phyloP scores from a whole-genome alignment of 305 asterid genomes.

The Solanum hybrid region DNA sequence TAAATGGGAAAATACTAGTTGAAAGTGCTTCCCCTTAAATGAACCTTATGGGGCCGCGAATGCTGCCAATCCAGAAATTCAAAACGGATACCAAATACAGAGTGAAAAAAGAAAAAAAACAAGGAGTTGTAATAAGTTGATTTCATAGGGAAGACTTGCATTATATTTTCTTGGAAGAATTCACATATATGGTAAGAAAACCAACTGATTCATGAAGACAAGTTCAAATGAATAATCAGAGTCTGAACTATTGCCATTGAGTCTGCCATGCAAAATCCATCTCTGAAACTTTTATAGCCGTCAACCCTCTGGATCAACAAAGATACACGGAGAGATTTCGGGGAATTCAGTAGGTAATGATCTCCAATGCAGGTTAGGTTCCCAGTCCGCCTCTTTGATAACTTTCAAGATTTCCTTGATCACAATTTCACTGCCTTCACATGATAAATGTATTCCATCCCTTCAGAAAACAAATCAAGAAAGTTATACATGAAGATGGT shows the following conservation, averaged over 20 bases:
- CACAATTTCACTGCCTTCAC: conserved; percentile 63
- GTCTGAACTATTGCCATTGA: conserved; percentile 11
- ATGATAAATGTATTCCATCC: conserved; percentile 74
- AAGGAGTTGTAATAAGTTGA: not conserved
- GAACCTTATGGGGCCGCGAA: not conserved
- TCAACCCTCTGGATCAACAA: conserved; percentile 31
- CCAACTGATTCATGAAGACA: not conserved
- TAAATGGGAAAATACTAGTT: not conserved
- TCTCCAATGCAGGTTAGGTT: conserved; percentile 59
- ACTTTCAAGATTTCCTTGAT: conserved; percentile 67
- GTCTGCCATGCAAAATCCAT: conserved; percentile 13
- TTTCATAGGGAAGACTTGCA: not conserved
- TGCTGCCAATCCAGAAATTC: not conserved
- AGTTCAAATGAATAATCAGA: not conserved
- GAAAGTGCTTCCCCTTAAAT: not conserved
- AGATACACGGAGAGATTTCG: conserved; percentile 42
- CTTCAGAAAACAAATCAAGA: conserved; percentile 20
- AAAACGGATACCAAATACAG: not conserved
- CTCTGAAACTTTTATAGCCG: conserved; percentile 22
- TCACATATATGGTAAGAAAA: not conserved
- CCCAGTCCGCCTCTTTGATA: conserved; percentile 68
- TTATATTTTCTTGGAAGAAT: not conserved
- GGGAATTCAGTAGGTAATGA: conserved; percentile 52
- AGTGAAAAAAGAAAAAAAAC: not conserved
- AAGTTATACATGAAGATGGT: not conserved